Evolutionary conservation across 1,284 basidiomycete species (phyloP), one percentile per base, ranked within the genome.

Genomic region (Melampsora americana): DNA sequence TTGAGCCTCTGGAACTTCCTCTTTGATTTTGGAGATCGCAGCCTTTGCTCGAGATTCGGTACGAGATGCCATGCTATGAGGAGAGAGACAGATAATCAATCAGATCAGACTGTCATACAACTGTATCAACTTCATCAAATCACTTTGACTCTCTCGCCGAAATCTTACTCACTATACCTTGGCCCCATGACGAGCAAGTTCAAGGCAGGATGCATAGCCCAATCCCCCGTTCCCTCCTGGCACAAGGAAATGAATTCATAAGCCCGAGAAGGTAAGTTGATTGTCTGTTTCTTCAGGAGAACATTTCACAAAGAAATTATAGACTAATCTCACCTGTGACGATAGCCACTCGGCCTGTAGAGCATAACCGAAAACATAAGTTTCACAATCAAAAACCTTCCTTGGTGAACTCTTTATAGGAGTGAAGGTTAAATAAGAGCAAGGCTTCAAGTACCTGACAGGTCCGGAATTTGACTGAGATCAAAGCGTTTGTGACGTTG

Each of bases 1-100:
- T 56, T 79, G 74, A 48, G 78, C 78, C 5, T 64, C 64, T n/a
- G 59, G 64, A 26, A 69, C 78, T 28, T 64, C 56, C 42, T 80
- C 75, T 32, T 61, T 20, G 59, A 75, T 28, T 70, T 65, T 77
- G 6, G 32, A 18, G 9, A 66, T 66, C n/a, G 64, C 64, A 20
- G 14, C 9, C 18, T 66, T 28, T n/a, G 64, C 64, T 26, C 35
- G 28, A 44, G 64, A 32, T 66, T 35, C 32, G 35, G 30, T 39
- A n/a, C 64, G 20, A 32, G 16, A 66, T 20, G 64, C 64, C 20
- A 66, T 16, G 26, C 64, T 66, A n/a, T 44, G 18, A n/a, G 4
- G 18, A 35, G n/a, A n/a, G 2, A 20, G 35, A 35, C 5, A 20
- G 20, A 44, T 39, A n/a, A 18, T 66, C 4, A 42, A 66, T n/a